Conservation (phyloP, 306 rosid genomes). For the Rubus idaeus region DNA sequence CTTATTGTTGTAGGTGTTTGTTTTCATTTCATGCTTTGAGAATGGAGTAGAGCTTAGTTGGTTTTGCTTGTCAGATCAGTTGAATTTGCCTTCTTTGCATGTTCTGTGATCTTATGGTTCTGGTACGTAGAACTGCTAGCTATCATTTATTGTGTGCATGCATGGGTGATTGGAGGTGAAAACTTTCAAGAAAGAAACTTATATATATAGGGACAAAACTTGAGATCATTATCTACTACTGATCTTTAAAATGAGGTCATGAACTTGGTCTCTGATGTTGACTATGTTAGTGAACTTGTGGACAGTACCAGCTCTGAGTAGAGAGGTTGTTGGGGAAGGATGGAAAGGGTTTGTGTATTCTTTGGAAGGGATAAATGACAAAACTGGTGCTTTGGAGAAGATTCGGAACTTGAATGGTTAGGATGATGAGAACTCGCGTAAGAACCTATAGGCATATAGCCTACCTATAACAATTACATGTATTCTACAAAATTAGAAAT, state of each 20-base stretch:
- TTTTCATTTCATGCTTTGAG: not conserved
- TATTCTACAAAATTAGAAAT: no score
- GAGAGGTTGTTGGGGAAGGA: not conserved
- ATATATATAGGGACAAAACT: no score
- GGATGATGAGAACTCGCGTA: not conserved
- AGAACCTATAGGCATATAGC: no score
- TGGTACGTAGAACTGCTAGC: constrained; percentile 6
- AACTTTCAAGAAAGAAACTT: no score
- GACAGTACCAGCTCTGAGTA: not conserved
- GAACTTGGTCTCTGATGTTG: no score
- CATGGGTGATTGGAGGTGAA: no score
- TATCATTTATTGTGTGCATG: not conserved
- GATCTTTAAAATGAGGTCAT: no score
- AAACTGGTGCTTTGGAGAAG: not conserved
- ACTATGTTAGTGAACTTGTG: no score
- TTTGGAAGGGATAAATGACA: not conserved
- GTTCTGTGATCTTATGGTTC: not conserved
- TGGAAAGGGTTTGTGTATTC: not conserved
- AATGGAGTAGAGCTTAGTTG: not conserved
- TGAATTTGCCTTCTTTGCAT: not conserved
- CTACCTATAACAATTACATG: no score
- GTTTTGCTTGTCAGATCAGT: not conserved
- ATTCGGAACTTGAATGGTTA: not conserved
- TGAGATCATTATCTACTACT: no score
- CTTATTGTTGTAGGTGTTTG: not conserved